Conservation (phyloP, 2,329 filamentous ascomycete species). For the Clarireedia sp. region DNA sequence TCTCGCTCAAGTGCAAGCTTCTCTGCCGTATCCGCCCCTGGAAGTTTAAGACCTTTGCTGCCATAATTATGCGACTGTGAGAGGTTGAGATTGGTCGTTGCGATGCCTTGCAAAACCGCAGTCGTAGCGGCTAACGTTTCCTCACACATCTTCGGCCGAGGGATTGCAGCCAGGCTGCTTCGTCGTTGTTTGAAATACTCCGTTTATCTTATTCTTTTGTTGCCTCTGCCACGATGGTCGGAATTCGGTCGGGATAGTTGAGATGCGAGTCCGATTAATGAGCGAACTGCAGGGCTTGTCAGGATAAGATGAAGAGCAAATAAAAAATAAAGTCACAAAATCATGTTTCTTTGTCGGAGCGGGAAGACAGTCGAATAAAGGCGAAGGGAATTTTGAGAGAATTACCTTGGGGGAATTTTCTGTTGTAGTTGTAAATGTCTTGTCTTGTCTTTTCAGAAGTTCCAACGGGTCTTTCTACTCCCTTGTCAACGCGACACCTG, state of each 20-base stretch:
- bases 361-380: neutral
- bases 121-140: constrained; percentile 46
- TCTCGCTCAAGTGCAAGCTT: constrained; percentile 79
- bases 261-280: neutral
- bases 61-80: constrained; percentile 15
- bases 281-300: constrained; percentile 6
- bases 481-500: constrained; percentile 9
- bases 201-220: constrained; percentile 8
- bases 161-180: constrained; percentile 22
- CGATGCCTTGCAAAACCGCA: constrained; percentile 46
- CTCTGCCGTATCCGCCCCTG: constrained; percentile 65
- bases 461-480: constrained; percentile 1
- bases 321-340: neutral
- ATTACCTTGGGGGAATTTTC: neutral
- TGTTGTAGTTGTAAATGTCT: constrained; percentile 1
- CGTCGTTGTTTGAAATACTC: constrained; percentile 7
- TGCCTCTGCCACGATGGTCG: constrained; percentile 2
- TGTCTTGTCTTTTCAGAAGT: constrained; percentile 3
- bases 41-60: constrained; percentile 50
- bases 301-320: constrained; percentile 4
- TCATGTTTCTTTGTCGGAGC: constrained; percentile 3
- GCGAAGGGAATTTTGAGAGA: neutral
- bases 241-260: neutral
- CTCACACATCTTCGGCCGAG: constrained; percentile 32
- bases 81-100: constrained; percentile 26